Base-by-base conservation (phyloP, 768 basidiomycete species). In the Collybia nuda region DNA sequence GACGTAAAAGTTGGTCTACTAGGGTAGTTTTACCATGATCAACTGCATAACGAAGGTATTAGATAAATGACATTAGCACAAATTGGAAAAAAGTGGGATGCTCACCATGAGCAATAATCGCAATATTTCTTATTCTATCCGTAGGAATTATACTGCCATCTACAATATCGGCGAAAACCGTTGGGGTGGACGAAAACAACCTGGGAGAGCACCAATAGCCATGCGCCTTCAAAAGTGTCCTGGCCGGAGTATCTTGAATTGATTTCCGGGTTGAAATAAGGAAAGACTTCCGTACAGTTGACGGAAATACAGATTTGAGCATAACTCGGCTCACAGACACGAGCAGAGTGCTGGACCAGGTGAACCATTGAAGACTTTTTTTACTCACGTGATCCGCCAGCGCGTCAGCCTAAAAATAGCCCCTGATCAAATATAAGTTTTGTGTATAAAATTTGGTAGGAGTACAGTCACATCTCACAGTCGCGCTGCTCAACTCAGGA, bases 21-120 rank as follows among this genome's bases (percentile, higher is more conserved):
- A 79, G 70, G 0, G 77, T 78, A 0, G 77, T 79, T 66, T 79
- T 79, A 11, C 77, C 77, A 64, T 79, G 77, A 55, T 79, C 77
- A 59, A 79, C 77, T 79, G 47, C 5, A 19, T 17, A 38, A 36
- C 8, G 3, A 11, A 6, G 39, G 19, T 11, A 6, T 40, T 3
- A 29, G 35, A 40, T 28, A 17, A 44, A 40, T 12, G 8, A 15
- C n/a, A 39, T 12, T 23, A 9, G 40, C 4, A 32, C 28, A 50
- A 14, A 15, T 47, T 12, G 52, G 37, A 23, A n/a, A 28, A 40
- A 8, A 37, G 40, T 24, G 6, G 14, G 18, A 38, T 8, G 24
- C 32, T 61, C 71, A 77, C 78, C 78, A 67, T 78, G 75, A 39
- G 77, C 76, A 55, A 76, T 77, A 35, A 80, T 78, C 37, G 73